Percentiles rank a stretch among this genome's conserved stretches.
These are phyloP conservation scores for Neocucurbitaria cava DNA, from an alignment of 2,329 filamentous ascomycete genomes.

Conservation along the genomic window DNA sequence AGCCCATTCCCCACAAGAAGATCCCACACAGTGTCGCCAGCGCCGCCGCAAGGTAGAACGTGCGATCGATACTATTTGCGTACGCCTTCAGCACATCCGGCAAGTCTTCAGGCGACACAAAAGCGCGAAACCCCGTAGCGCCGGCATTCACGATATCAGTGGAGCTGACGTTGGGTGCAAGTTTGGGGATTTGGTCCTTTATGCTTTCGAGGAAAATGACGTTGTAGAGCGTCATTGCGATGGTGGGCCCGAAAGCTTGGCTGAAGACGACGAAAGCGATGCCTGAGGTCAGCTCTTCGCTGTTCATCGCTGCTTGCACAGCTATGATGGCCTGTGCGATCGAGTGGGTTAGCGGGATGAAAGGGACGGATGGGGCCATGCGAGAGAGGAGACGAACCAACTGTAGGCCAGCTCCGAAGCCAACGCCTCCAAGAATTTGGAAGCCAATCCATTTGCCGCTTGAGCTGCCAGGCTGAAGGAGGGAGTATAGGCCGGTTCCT, in stretches of 20 bases:
- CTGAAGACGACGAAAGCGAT: conserved; percentile 40
- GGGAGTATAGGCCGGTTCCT: neutral
- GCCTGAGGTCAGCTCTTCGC: conserved; percentile 24
- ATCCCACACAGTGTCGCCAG: neutral
- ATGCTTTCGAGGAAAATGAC: conserved; percentile 1
- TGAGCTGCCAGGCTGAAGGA: neutral
- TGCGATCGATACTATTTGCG: conserved; percentile 44
- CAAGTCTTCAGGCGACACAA: conserved; percentile 43
- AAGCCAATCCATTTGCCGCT: neutral
- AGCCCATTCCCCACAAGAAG: conserved; percentile 6
- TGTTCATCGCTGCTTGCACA: neutral
- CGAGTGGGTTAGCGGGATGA: neutral
- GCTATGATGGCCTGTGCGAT: neutral
- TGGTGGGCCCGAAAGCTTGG: conserved; percentile 39
- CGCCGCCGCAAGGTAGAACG: conserved; percentile 52
- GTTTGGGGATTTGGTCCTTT: conserved; percentile 25
- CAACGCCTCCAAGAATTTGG: neutral
- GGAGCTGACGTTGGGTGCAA: conserved; percentile 41
- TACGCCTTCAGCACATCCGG: conserved; percentile 52
- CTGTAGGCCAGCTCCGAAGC: neutral
- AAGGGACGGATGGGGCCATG: neutral
- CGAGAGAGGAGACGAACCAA: neutral
- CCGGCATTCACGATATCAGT: conserved; percentile 52
- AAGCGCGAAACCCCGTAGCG: conserved; percentile 48
- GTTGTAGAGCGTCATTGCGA: neutral